Evolutionary conservation across 2,329 filamentous ascomycete genomes (phyloP).

Genomic region (Talaromyces pinophilus): DNA sequence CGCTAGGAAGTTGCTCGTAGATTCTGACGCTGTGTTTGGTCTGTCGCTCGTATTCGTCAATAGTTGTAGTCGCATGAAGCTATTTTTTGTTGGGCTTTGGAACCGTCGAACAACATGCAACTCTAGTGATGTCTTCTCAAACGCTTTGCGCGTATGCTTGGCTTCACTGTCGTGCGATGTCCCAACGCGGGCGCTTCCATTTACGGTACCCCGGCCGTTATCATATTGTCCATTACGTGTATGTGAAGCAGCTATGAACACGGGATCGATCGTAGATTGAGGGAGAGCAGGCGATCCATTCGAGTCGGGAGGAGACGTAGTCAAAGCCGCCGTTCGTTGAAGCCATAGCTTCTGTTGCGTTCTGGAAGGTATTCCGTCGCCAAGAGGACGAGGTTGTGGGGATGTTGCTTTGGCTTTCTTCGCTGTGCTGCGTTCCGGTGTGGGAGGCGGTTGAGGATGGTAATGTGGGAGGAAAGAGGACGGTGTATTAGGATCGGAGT

Average conservation of each 20-base stretch:
- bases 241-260: constrained; percentile 32
- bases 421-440: constrained; percentile 35
- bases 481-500: constrained; percentile 49
- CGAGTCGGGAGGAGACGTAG: constrained; percentile 46
- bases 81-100: constrained; percentile 47
- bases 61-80: constrained; percentile 42
- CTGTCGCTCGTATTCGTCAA: constrained; percentile 30
- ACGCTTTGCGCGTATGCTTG: constrained; percentile 46
- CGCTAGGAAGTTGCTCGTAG: constrained; percentile 29
- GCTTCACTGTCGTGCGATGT: constrained; percentile 39
- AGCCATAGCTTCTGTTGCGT: constrained; percentile 53
- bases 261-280: constrained; percentile 40
- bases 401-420: constrained; percentile 36
- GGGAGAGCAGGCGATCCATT: constrained; percentile 38
- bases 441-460: constrained; percentile 49
- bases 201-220: constrained; percentile 32
- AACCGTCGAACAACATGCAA: constrained; percentile 50
- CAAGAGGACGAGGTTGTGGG: constrained; percentile 37
- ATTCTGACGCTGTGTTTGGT: constrained; percentile 21
- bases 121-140: constrained; percentile 47
- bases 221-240: constrained; percentile 37
- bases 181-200: constrained; percentile 34
- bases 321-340: constrained; percentile 48
- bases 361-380: constrained; percentile 46
- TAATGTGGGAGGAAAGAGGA: constrained; percentile 52